A percentile compares a stretch with the other conserved stretches of the same genome.
Evolutionary conservation across 2,329 filamentous ascomycete genomes (phyloP).

Genomic region (Beauveria sp.): DNA sequence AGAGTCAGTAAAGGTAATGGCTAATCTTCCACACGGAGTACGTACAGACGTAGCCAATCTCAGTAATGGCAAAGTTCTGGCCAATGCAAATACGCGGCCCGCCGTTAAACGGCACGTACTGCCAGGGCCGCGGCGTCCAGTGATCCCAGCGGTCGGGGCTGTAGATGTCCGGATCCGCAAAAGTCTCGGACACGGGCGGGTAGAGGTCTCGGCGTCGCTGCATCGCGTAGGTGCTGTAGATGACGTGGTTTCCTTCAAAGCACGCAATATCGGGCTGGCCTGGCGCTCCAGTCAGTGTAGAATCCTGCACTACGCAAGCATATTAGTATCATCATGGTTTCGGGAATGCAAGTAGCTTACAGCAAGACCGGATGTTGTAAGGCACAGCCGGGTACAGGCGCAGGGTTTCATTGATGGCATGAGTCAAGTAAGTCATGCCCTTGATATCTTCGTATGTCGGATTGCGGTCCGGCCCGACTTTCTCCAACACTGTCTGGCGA

Average conservation of each 20-base stretch:
- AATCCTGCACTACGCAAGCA: not conserved
- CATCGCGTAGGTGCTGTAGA: conserved; percentile 64
- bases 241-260: conserved; percentile 56
- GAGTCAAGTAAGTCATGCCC: conserved; percentile 74
- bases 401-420: conserved; percentile 68
- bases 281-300: conserved; percentile 65
- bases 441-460: conserved; percentile 78
- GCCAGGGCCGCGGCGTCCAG: conserved; percentile 59
- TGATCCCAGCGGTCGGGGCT: conserved; percentile 59
- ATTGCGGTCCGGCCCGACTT: conserved; percentile 53
- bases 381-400: conserved; percentile 73
- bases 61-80: conserved; percentile 74
- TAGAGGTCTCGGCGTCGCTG: conserved; percentile 61
- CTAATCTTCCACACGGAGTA: not conserved
- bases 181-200: conserved; percentile 39
- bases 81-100: conserved; percentile 69
- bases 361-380: conserved; percentile 67
- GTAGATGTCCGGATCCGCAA: conserved; percentile 43
- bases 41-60: conserved; percentile 40
- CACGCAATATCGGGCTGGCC: conserved; percentile 59
- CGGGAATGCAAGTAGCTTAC: conserved; percentile 42
- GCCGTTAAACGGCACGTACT: conserved; percentile 69
- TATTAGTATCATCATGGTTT: not conserved
- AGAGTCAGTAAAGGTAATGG: not conserved
- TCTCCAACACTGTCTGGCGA: conserved; percentile 61